These are phyloP conservation scores for Keithomyces neogunnii DNA, from an alignment of 2,329 filamentous ascomycete species.

Conservation along the genomic window DNA sequence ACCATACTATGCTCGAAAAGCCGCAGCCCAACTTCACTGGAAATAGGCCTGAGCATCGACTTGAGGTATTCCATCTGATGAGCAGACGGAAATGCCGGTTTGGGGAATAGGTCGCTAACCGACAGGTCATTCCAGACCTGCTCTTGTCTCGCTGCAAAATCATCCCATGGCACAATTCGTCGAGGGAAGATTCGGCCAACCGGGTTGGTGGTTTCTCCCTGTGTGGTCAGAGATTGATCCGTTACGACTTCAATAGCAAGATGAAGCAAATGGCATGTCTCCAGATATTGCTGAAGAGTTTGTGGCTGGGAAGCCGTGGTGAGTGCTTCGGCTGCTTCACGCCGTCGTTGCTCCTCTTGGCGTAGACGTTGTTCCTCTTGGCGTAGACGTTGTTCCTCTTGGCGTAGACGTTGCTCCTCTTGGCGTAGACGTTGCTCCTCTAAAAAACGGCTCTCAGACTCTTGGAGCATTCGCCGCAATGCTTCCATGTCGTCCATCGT, in stretches of 20 bases:
- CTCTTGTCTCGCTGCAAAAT: conserved; percentile 23
- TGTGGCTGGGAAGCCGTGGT: conserved; percentile 12
- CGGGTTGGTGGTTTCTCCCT: conserved; percentile 24
- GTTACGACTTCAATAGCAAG: conserved; percentile 22
- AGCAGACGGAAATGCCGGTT: conserved; percentile 20
- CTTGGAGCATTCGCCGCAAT: not conserved
- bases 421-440: conserved; percentile 14
- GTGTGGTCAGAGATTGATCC: conserved; percentile 21
- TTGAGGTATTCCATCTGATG: conserved; percentile 25
- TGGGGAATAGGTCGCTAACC: conserved; percentile 16
- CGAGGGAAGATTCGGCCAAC: conserved; percentile 23
- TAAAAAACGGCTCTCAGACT: not conserved
- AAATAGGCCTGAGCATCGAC: conserved; percentile 22
- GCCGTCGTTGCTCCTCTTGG: conserved; percentile 16
- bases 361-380: conserved; percentile 11
- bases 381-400: not conserved
- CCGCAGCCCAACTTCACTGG: conserved; percentile 25
- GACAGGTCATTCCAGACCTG: conserved; percentile 22
- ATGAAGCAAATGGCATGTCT: conserved; percentile 22
- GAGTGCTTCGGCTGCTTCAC: conserved; percentile 18
- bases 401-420: conserved; percentile 7
- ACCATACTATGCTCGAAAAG: conserved; percentile 25
- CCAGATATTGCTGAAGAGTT: conserved; percentile 21
- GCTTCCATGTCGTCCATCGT: not conserved
- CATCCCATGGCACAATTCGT: conserved; percentile 26